Evolutionary conservation across 2,329 filamentous ascomycete genomes (phyloP), one percentile per base, ranked within the genome.

Genomic region (Metarhizium robertsii): DNA sequence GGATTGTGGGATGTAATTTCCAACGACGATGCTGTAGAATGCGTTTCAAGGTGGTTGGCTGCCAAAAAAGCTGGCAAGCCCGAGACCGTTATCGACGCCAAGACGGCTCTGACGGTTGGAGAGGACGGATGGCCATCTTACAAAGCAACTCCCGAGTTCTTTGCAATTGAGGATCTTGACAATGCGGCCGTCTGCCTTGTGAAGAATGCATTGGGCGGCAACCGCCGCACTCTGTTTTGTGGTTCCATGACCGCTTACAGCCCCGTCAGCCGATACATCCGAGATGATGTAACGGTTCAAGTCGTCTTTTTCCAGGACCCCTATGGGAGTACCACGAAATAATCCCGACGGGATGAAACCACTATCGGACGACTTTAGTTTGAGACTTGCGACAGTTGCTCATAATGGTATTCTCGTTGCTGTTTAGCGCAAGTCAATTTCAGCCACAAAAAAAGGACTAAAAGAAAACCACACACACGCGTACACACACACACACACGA

Each of bases 201-300:
- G 46, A 82, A 88, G 59, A 95, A 94, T 64, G 88, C 88, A 0
- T 79, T 94, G 14, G 90, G 90, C 43, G 90, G 90, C 4, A 85
- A 82, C 57, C 81, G 92, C 61, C 77, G 80, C 60, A 85, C 90
- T 63, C 82, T 90, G 76, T 75, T 94, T 29, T 84, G 84, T 60
- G 88, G 87, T 4, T 71, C 90, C 51, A 72, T 92, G 64, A 89
- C 87, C 1, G 76, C 90, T 32, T 81, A 83, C 8, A 83, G 83
- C 59, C 89, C 90, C 0, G 83, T 85, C 61, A 86, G 85, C 43
- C 76, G 89, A 59, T 65, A 67, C 50, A 66, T 71, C 49, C 82
- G 87, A 61, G 90, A 94, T 63, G 90, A 94, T 66, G 77, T 92
- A 54, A 94, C 90, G 0, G 86, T 94, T 16, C 87, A 94, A 70